Base-by-base conservation (phyloP, 192 early-diverging fungal species). In the Helicostylum pulchrum region DNA sequence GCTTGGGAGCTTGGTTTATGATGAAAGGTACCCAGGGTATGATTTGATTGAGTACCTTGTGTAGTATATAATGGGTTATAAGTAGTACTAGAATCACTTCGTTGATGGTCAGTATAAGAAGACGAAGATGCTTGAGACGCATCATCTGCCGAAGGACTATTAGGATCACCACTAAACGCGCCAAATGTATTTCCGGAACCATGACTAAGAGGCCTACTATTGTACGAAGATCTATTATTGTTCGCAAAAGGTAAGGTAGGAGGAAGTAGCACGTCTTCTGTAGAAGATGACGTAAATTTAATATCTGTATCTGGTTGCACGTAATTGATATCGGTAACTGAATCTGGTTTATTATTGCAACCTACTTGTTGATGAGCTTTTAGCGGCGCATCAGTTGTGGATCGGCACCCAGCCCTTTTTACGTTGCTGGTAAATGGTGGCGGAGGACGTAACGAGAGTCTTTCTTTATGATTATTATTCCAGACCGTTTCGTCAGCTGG, bases 151-250 rank as follows among this genome's bases (percentile, higher is more conserved):
- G 9, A 9, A 39, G 36, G 7, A 39, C 36, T 39, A 39, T 5
- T 39, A 9, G 5, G 36, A 39, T 5, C 9, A 39, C 4, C 4
- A 39, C 36, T 9, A 10, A 39, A 39, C 0, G 36, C 36, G 12
- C 54, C 54, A 32, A 56, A 56, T 36, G 54, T 56, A 17, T 56
- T 56, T 39, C 34, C 54, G n/a, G 54, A 56, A 9, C 54, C 54
- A 36, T 56, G 19, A 39, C 54, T 56, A 3, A 56, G 32, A 36
- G 54, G 54, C 19, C 54, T 36, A 39, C 19, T 56, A 48, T 48
- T 48, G 9, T 39, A 39, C 5, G 7, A 9, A 7, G 31, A 34
- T 20, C 3, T 9, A 19, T 39, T 39, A 19, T 56, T 34, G 7
- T 56, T 56, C 14, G 34, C 54, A 39, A 56, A 56, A 17, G 34